A percentile compares a stretch with the other conserved stretches of the same genome.
Conservation (phyloP, 768 basidiomycete species). For the Amanita subjunquillea region DNA sequence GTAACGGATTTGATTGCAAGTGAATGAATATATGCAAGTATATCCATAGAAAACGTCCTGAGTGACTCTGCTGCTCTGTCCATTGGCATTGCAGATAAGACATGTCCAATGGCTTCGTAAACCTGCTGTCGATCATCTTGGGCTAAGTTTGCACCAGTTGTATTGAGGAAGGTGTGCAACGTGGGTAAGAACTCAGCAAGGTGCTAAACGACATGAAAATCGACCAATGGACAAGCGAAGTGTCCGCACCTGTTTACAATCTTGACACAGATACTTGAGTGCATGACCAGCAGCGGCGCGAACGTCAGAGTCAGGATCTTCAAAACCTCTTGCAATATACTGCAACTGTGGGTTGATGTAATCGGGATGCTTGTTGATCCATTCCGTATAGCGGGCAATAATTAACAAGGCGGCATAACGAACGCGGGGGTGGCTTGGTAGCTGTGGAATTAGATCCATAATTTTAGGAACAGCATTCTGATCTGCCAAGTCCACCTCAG, state of each 20-base stretch:
- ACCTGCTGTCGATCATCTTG: constrained; percentile 89
- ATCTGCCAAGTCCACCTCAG: constrained; percentile 78
- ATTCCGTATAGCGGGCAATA: constrained; percentile 92
- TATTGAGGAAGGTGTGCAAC: constrained; percentile 78
- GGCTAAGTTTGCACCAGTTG: constrained; percentile 65
- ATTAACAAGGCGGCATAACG: constrained; percentile 94
- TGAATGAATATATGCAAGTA: constrained; percentile 67
- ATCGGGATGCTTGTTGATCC: constrained; percentile 84
- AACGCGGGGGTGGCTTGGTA: constrained; percentile 84
- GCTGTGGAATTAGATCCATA: constrained; percentile 85
- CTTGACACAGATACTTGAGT: constrained; percentile 92
- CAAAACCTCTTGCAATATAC: constrained; percentile 89
- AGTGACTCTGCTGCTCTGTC: constrained; percentile 79
- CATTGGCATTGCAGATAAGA: constrained; percentile 92
- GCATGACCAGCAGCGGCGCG: constrained; percentile 93
- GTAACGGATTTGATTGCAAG: constrained; percentile 41
- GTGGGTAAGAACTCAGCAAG: constrained; percentile 87
- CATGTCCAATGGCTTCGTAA: constrained; percentile 91
- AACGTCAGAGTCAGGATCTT: constrained; percentile 71
- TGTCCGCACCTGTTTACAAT: constrained; percentile 71
- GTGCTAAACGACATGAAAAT: constrained; percentile 39
- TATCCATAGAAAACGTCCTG: constrained; percentile 77
- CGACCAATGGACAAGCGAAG: background rate
- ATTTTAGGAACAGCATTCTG: constrained; percentile 87
- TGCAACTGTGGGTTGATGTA: constrained; percentile 81